Conservation (phyloP, 1,139 yeast genomes). For the Debaryomyces fabryi region DNA sequence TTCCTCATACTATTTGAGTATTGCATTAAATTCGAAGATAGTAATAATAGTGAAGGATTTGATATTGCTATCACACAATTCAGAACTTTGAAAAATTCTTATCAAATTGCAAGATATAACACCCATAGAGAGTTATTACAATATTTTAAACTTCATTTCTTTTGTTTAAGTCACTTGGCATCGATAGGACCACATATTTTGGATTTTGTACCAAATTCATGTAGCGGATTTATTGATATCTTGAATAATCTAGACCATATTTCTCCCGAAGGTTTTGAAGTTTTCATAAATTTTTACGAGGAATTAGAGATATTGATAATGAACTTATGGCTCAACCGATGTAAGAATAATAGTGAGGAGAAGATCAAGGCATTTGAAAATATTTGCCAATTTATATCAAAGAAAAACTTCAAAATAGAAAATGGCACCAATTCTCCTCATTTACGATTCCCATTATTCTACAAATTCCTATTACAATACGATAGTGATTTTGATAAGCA, state of each 20-base stretch:
- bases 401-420: conserved; percentile 17
- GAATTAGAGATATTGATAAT: conserved; percentile 17
- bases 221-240: not conserved
- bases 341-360: conserved; percentile 17
- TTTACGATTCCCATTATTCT: conserved; percentile 30
- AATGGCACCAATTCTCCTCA: conserved; percentile 28
- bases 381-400: conserved; percentile 16
- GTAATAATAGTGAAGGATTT: not conserved
- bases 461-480: conserved; percentile 16
- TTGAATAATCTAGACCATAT: not conserved
- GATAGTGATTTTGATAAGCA: conserved; percentile 8
- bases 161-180: conserved; percentile 5
- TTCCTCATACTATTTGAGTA: conserved; percentile 3
- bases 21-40: conserved; percentile 2
- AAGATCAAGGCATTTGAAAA: conserved; percentile 26
- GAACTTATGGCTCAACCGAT: conserved; percentile 22
- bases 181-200: conserved; percentile 1
- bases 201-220: not conserved
- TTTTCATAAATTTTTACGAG: conserved; percentile 9
- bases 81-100: not conserved
- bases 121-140: conserved; percentile 1
- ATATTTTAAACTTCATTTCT: conserved; percentile 7
- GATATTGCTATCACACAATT: conserved; percentile 1
- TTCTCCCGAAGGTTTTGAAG: not conserved
- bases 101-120: not conserved